Conservation (phyloP, 257 asterid genomes). For the Vinca minor region DNA sequence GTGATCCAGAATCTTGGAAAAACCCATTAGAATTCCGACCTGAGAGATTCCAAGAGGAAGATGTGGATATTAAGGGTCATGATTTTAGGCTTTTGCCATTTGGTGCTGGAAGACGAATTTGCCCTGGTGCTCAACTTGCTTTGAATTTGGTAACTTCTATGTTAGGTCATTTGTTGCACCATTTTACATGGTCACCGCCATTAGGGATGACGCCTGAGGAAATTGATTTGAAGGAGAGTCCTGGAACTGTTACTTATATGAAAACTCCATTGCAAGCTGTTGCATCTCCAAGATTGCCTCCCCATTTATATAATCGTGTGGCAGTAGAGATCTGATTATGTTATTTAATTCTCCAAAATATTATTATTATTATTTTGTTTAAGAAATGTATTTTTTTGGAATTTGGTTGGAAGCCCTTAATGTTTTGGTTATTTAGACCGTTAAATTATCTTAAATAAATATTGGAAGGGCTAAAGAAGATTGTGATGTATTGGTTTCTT, state of each 20-base stretch:
- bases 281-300: conserved; percentile 52
- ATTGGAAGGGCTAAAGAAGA: too few species aligned
- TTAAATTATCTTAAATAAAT: too few species aligned
- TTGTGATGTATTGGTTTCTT: too few species aligned
- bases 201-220: conserved; percentile 43
- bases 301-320: too few species aligned
- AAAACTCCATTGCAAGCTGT: conserved; percentile 49
- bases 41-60: conserved; percentile 68
- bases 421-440: too few species aligned
- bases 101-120: conserved; percentile 73
- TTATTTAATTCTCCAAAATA: too few species aligned
- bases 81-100: conserved; percentile 63
- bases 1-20: conserved; percentile 64
- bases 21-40: conserved; percentile 60
- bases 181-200: conserved; percentile 48
- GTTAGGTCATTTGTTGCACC: conserved; percentile 67
- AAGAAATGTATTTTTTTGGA: too few species aligned
- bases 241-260: conserved; percentile 76
- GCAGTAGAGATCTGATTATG: too few species aligned
- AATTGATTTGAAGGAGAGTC: conserved; percentile 72
- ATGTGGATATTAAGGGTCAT: conserved; percentile 70
- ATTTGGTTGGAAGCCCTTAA: too few species aligned
- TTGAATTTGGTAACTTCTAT: too few species aligned
- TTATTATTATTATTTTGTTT: too few species aligned
- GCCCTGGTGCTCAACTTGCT: conserved; percentile 76